phyloP scores from a whole-genome alignment of 352 stramenopile genomes.

The Pythium scleroteichum region DNA sequence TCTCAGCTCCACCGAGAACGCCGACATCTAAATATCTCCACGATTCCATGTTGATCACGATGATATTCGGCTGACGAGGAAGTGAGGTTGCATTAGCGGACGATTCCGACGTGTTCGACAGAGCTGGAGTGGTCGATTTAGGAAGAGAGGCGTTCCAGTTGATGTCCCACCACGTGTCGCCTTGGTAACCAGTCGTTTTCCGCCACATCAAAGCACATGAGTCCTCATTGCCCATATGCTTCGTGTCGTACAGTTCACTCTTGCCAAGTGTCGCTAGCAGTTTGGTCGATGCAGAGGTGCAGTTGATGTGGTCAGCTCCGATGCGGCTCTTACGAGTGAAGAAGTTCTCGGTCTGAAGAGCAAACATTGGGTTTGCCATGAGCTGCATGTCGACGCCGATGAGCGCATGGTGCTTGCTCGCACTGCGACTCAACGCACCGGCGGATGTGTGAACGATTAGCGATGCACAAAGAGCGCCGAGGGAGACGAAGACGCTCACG shows the following conservation, averaged over 20 bases:
- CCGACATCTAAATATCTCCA: conserved; percentile 68
- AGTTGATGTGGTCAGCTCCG: conserved; percentile 63
- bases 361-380: conserved; percentile 72
- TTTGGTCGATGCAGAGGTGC: conserved; percentile 45
- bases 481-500: conserved; percentile 26
- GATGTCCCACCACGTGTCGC: conserved; percentile 54
- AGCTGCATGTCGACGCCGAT: conserved; percentile 64
- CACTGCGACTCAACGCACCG: not conserved
- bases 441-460: conserved; percentile 41
- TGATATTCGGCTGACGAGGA: conserved; percentile 51
- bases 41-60: conserved; percentile 76
- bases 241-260: conserved; percentile 47
- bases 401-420: conserved; percentile 19
- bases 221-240: conserved; percentile 56
- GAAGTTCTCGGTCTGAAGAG: conserved; percentile 56
- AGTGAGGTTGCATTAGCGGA: not conserved
- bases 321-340: conserved; percentile 40
- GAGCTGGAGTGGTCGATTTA: not conserved
- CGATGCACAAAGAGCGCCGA: conserved; percentile 43
- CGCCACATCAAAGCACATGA: conserved; percentile 65
- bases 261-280: conserved; percentile 49
- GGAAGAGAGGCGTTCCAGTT: conserved; percentile 33
- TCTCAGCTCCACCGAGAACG: conserved; percentile 52
- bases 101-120: not conserved
- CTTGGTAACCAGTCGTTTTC: conserved; percentile 54